A percentile compares a stretch with the other conserved stretches of the same genome.
Evolutionary conservation across 2,329 filamentous ascomycete genomes (phyloP).

Genomic region (Cladophialophora immunda): DNA sequence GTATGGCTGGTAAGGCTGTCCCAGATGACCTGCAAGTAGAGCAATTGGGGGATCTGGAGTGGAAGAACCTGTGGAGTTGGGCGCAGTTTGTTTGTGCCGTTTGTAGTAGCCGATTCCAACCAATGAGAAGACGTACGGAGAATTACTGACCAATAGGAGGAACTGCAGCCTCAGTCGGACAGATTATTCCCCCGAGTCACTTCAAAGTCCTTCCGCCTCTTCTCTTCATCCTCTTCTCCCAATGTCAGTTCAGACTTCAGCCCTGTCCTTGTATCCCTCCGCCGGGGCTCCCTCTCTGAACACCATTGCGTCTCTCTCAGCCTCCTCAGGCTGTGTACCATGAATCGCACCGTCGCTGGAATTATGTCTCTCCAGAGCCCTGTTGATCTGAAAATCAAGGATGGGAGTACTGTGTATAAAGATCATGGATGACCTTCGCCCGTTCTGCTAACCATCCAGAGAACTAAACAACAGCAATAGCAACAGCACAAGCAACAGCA

Average conservation of each 20-base stretch:
- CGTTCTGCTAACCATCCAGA: not conserved
- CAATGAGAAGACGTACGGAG: not conserved
- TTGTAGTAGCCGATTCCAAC: not conserved
- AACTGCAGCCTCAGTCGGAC: not conserved
- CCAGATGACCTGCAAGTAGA: too few species aligned
- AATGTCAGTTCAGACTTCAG: not conserved
- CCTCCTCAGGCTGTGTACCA: conserved; percentile 4
- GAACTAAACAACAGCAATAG: not conserved
- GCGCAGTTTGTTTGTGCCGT: not conserved
- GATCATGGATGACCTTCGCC: not conserved
- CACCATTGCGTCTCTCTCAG: not conserved
- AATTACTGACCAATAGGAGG: conserved; percentile 7
- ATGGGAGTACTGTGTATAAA: conserved; percentile 4
- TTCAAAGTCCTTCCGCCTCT: conserved; percentile 5
- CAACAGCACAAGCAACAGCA: not conserved
- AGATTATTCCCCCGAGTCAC: conserved; percentile 13
- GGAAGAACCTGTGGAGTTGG: not conserved
- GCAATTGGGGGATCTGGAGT: not conserved
- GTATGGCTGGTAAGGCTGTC: too few species aligned
- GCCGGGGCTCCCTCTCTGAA: not conserved
- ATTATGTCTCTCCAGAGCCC: not conserved
- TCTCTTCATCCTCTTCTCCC: not conserved
- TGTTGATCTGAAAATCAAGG: not conserved
- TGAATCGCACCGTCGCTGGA: conserved; percentile 18
- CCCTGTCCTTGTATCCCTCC: not conserved